Evolutionary conservation across 2,329 filamentous ascomycete species (phyloP), one percentile per base, ranked within the genome.

Genomic region (Ceratocystis eucalypticola): DNA sequence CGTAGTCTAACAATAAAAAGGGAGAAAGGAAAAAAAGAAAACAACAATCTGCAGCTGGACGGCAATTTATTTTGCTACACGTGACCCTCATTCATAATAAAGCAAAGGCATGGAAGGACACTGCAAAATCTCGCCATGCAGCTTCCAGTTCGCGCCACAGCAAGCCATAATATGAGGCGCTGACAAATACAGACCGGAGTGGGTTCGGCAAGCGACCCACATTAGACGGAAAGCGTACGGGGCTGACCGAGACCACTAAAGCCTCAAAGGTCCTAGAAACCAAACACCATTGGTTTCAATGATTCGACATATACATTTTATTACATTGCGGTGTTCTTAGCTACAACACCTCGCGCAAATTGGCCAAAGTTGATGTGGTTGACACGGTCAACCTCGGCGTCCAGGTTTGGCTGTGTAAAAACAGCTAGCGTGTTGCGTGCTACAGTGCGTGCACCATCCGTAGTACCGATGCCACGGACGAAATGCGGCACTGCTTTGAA

Each of bases 401-500:
- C 88, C 68, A 97, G 76, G 77, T 96, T 96, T 28, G 94, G 94
- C 81, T 99, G 94, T 67, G 93, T 99, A 73, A 97, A 99, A 8
- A 97, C 91, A 0, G 94, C 94, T 70, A 99, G 77, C 8, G 94
- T 99, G 77, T 97, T 97, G 68, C 88, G 79, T 33, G 88, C 88
- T 68, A 92, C 81, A 33, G 78, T 77, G 1, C 78, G 79, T 15
- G 76, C 77, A 67, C 80, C 75, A 46, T 75, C 77, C 57, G 80
- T 81, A 0, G 82, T 79, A 70, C 83, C 80, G 3, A 88, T 86
- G 0, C 92, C 93, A 70, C 88, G 82, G 7, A 99, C 94, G 75
- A 96, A 97, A 78, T 99, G 94, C 70, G 94, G 93, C 68, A 97
- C 94, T 1, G 94, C 94, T 76, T 88, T 90, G 79, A 99, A 96